Base-by-base conservation (phyloP, 805 yeast species). In the Lipomyces lipofer region DNA sequence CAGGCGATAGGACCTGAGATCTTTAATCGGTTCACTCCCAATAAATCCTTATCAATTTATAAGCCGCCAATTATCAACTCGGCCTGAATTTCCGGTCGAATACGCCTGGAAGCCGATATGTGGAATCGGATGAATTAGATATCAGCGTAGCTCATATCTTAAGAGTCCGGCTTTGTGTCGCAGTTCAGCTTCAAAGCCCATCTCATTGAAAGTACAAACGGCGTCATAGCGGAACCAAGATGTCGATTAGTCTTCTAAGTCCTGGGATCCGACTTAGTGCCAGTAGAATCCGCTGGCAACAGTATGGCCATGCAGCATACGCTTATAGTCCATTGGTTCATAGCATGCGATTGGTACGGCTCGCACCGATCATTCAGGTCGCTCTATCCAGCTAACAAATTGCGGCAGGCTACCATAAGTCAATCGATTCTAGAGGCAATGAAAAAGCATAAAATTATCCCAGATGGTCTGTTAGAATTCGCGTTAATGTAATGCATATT, bases 371-470 rank as follows among this genome's bases (percentile, higher is more conserved):
- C n/a, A n/a, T n/a, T n/a, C n/a, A n/a, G n/a, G n/a, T n/a, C n/a
- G n/a, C n/a, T n/a, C n/a, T n/a, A n/a, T n/a, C n/a, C n/a, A 9
- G 21, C 17, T 19, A 6, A n/a, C 27, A 13, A 6, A 19, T 10
- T 15, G 25, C n/a, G n/a, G n/a, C 29, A 56, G 60, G 60, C 58
- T 21, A 56, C 60, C 19, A 56, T 56, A 9, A 56, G 58, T 35
- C 53, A 52, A 28, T 54, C 60, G 5, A 59, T 71, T 38, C 63
- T 69, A 21, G 78, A 74, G 25, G 69, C 75, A 0, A 59, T 77
- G 49, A 68, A 68, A 61, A 73, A 70, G 56, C 72, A 71, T 58
- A 76, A 68, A 51, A 66, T 78, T 10, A 66, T 78, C 40, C 74
- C 78, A n/a, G 80, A 78, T 51, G 76, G 75, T 48, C 35, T 35